These are phyloP conservation scores for Acacia confusa DNA, from an alignment of 306 rosid species.

Conservation along the genomic window DNA sequence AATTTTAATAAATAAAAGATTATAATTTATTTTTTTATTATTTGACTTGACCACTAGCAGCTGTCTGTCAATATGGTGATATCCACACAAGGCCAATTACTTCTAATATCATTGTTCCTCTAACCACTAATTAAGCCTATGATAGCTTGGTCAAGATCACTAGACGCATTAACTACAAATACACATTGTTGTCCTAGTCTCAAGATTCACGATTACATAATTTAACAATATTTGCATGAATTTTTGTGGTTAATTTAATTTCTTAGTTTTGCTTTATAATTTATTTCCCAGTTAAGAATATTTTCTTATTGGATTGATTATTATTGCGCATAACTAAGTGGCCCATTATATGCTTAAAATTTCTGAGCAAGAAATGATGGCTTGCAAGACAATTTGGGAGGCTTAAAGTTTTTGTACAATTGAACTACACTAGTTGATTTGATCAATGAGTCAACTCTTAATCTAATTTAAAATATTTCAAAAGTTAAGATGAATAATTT, in stretches of 20 bases:
- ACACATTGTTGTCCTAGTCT: neutral
- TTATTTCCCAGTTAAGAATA: neutral
- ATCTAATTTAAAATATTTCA: neutral
- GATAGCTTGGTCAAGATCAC: neutral
- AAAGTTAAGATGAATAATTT: neutral
- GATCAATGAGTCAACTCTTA: neutral
- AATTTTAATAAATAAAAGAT: neutral
- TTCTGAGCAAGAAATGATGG: constrained; percentile 21
- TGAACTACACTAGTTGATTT: neutral
- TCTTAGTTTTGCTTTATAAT: neutral
- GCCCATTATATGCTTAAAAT: neutral
- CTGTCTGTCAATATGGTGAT: neutral
- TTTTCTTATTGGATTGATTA: neutral
- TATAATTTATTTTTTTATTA: constrained; percentile 27
- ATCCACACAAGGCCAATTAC: neutral
- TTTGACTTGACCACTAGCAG: constrained; percentile 8
- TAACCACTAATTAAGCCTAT: constrained; percentile 10
- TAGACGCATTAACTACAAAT: neutral
- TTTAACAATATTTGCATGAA: neutral
- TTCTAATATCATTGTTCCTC: constrained; percentile 1
- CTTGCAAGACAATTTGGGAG: neutral
- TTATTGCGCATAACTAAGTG: neutral
- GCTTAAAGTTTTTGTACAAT: neutral
- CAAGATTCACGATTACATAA: neutral
- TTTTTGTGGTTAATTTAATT: neutral